Conservation (phyloP, 768 basidiomycete genomes). For the Kwoniella europaea region DNA sequence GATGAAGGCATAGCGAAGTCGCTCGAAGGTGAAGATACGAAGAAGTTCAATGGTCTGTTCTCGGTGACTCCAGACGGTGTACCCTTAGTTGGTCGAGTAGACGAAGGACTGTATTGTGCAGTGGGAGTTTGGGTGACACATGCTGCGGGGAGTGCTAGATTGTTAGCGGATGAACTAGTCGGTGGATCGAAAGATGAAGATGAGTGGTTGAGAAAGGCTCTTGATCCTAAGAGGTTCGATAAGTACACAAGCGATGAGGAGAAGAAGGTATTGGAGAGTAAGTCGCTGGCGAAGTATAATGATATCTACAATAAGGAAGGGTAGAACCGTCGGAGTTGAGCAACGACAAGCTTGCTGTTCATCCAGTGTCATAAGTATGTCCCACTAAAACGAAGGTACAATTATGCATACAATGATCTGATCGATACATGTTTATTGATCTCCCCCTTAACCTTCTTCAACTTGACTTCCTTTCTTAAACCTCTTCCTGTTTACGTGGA, state of each 20-base stretch:
- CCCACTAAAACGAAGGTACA: background rate
- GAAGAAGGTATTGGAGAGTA: slow-evolving; percentile 8
- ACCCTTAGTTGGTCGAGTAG: slow-evolving; percentile 21
- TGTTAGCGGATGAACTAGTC: slow-evolving; percentile 19
- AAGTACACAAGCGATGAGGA: background rate
- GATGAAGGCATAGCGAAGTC: slow-evolving; percentile 5
- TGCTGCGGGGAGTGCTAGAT: slow-evolving; percentile 24
- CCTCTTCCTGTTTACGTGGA: no score
- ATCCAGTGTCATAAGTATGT: no score
- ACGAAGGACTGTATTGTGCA: slow-evolving; percentile 18
- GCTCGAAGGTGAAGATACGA: slow-evolving; percentile 10
- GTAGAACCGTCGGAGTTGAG: no score
- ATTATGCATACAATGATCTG: background rate
- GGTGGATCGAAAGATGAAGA: background rate
- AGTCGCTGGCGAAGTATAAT: slow-evolving; percentile 22
- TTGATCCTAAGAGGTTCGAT: slow-evolving; percentile 23
- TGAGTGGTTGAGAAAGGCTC: slow-evolving; percentile 11
- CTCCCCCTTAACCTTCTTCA: no score
- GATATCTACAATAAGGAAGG: slow-evolving; percentile 27
- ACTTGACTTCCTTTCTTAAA: no score
- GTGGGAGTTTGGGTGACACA: slow-evolving; percentile 30
- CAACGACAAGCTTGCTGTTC: no score
- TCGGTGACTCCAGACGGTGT: slow-evolving; percentile 26
- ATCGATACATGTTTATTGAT: background rate
- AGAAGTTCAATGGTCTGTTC: slow-evolving; percentile 27